Base-by-base conservation (phyloP, 2,329 filamentous ascomycete genomes). In the Ophiosphaerella korrae region DNA sequence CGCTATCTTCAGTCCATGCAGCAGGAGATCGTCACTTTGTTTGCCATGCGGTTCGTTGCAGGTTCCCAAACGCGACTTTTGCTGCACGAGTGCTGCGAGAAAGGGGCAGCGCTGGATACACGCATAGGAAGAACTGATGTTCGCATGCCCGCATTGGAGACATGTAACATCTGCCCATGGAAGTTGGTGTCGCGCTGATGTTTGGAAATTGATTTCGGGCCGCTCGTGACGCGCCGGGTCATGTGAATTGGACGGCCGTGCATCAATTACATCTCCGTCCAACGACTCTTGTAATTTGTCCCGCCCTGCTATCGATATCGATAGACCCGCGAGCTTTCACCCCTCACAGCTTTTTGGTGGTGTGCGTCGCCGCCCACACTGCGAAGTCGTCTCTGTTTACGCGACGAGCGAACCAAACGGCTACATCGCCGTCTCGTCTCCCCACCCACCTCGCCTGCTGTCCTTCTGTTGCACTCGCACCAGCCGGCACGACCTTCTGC, bases 301-400 rank as follows among this genome's bases (percentile, higher is more conserved):
- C 45, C 45, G 45, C 45, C 40, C 24, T 41, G 45, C 36, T 47
- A 47, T 47, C 45, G 45, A 47, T 47, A 47, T 47, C 45, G 45
- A 47, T 47, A 47, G 45, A 47, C 18, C 24, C 45, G 37, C 34
- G 31, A 14, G 9, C 37, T 41, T 24, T 21, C 29, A 18, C 45
- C 45, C 45, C 45, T 47, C 45, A 21, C 24, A 23, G 8, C 34
- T 7, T 6, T 24, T 35, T 24, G 6, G 41, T 43, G 12, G 26
- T 29, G 24, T 32, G 41, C 41, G 41, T 43, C 23, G 18, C 14
- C 23, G 41, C 41, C 41, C 41, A 18, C 41, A 42, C 40, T 21
- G 24, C 14, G n/a, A 42, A 34, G 40, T n/a, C 26, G 31, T 29
- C 29, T 41, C 31, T 47, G 45, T 47, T 47, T 47, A 47, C 45